Conservation (phyloP, 1,284 basidiomycete genomes). For the Leucoagaricus sp. region DNA sequence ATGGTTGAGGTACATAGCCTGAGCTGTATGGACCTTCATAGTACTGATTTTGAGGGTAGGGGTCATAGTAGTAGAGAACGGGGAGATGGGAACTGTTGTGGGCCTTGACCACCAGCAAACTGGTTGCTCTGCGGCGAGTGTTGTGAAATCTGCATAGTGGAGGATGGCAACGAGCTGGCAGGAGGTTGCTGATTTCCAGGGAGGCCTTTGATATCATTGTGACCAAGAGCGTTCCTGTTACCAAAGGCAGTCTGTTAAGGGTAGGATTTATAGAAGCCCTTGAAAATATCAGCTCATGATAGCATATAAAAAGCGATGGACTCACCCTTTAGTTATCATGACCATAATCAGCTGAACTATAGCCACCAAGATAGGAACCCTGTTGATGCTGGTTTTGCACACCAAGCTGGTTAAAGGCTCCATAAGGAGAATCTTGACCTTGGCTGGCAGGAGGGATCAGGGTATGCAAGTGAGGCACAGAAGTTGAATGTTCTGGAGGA, state of each 20-base stretch:
- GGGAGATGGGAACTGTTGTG: constrained; percentile 61
- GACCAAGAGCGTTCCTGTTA: constrained; percentile 60
- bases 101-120: constrained; percentile 56
- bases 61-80: constrained; percentile 69
- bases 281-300: constrained; percentile 21
- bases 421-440: constrained; percentile 65
- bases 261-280: constrained; percentile 79
- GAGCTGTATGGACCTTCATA: constrained; percentile 73
- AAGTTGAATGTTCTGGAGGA: constrained; percentile 58
- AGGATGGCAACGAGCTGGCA: constrained; percentile 51
- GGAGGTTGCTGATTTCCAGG: constrained; percentile 54
- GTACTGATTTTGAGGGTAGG: constrained; percentile 73
- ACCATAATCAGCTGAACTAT: constrained; percentile 61
- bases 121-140: constrained; percentile 50
- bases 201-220: constrained; percentile 73
- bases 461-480: constrained; percentile 68
- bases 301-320: constrained; percentile 16
- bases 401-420: constrained; percentile 64
- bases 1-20: constrained; percentile 69
- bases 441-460: constrained; percentile 71
- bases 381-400: constrained; percentile 44
- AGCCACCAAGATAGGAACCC: constrained; percentile 58
- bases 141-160: constrained; percentile 52
- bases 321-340: constrained; percentile 70
- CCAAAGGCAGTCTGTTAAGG: constrained; percentile 58